Evolutionary conservation across 306 rosid species (phyloP).

Genomic region (Rosa rugosa): DNA sequence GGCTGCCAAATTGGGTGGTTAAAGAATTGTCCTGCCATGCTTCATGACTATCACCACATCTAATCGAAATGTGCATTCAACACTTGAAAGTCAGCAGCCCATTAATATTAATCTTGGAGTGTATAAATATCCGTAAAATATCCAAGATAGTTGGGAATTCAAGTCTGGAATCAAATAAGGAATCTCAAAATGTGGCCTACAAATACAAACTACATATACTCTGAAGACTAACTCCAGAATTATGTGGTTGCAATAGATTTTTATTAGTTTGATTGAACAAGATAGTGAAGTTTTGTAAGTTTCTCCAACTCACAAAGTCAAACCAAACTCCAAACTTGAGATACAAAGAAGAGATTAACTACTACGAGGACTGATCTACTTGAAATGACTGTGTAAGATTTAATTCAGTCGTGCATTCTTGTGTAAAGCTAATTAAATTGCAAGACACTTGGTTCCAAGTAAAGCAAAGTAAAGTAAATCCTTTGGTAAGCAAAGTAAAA

Average conservation of each 20-base stretch:
- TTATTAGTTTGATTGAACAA: neutral
- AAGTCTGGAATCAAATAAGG: too few relatives aligned
- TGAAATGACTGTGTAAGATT: neutral
- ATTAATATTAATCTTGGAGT: too few relatives aligned
- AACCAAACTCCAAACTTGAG: neutral
- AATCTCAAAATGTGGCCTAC: neutral
- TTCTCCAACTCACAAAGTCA: neutral
- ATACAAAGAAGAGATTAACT: neutral
- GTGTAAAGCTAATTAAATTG: neutral
- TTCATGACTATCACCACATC: too few relatives aligned
- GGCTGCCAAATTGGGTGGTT: too few relatives aligned
- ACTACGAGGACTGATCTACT: neutral
- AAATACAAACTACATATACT: too few relatives aligned
- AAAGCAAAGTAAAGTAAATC: too few relatives aligned
- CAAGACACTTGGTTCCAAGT: neutral
- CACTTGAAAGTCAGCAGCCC: too few relatives aligned
- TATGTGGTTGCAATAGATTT: neutral
- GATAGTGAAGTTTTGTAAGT: neutral
- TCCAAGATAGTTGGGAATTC: too few relatives aligned
- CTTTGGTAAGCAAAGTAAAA: neutral
- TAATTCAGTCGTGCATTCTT: neutral
- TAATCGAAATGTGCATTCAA: too few relatives aligned
- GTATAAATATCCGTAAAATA: too few relatives aligned
- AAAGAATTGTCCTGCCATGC: too few relatives aligned
- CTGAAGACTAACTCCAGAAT: neutral